A percentile compares a stretch with the other conserved stretches of the same genome.
Evolutionary conservation across 2,329 filamentous ascomycete genomes (phyloP).

Genomic region (Harringtonia aguacate): DNA sequence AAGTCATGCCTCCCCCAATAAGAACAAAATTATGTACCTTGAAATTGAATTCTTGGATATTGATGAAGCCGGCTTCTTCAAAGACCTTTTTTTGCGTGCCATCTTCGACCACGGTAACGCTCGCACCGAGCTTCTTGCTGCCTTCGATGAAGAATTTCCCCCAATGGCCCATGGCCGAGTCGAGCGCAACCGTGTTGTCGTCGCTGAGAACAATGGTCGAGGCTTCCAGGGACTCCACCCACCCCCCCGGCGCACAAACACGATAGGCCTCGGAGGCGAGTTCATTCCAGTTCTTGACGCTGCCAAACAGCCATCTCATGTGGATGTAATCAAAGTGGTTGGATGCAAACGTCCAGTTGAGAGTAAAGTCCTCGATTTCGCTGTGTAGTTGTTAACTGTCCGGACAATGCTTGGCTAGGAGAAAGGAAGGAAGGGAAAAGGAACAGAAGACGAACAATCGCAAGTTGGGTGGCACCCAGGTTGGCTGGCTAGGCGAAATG

Average conservation of each 20-base stretch:
- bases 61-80: constrained; percentile 5
- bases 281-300: constrained; percentile 39
- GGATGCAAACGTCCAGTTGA: constrained; percentile 32
- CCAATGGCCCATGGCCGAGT: constrained; percentile 15
- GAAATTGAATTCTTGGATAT: constrained; percentile 1
- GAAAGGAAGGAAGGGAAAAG: too few species aligned
- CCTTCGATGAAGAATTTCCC: constrained; percentile 8
- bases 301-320: constrained; percentile 40
- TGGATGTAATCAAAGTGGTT: constrained; percentile 46
- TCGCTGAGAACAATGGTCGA: constrained; percentile 13
- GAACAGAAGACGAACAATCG: constrained; percentile 24
- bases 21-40: neutral
- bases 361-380: constrained; percentile 51
- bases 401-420: neutral
- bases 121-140: neutral
- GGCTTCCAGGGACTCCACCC: constrained; percentile 14
- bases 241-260: constrained; percentile 41
- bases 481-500: constrained; percentile 44
- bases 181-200: constrained; percentile 12
- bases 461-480: constrained; percentile 43
- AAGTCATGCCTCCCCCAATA: too few species aligned
- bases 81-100: constrained; percentile 1
- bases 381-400: constrained; percentile 7
- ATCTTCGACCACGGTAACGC: constrained; percentile 5
- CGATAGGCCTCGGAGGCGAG: constrained; percentile 35